Conservation (phyloP, 106 monocot genomes). For the Ottelia alismoides region DNA sequence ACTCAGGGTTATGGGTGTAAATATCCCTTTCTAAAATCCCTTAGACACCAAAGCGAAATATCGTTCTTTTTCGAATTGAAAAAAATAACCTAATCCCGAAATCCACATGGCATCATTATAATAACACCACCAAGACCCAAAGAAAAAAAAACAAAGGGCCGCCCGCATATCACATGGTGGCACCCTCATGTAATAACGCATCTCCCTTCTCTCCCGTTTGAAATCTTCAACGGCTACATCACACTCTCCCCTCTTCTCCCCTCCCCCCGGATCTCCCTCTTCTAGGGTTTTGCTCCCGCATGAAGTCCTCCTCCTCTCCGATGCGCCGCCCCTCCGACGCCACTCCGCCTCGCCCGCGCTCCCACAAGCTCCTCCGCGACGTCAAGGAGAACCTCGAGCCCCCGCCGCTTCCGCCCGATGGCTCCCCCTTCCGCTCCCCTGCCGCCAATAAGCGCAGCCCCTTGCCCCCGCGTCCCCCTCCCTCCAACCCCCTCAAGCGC, state of each 20-base stretch:
- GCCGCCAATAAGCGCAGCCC: conserved; percentile 45
- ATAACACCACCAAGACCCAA: too few species aligned
- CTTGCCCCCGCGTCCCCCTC: conserved; percentile 55
- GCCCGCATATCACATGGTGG: too few species aligned
- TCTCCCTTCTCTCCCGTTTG: too few species aligned
- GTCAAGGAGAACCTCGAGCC: conserved; percentile 95
- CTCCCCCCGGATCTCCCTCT: neutral
- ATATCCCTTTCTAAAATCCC: too few species aligned
- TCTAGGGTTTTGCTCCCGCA: conserved; percentile 29
- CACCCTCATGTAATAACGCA: too few species aligned
- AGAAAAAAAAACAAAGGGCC: too few species aligned
- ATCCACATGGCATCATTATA: too few species aligned
- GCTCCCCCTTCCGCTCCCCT: conserved; percentile 35
- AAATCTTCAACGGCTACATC: too few species aligned
- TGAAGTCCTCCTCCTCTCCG: neutral
- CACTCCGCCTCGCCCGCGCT: conserved; percentile 31
- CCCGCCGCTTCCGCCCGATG: conserved; percentile 3
- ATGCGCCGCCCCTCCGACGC: neutral
- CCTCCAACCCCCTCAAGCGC: conserved; percentile 38
- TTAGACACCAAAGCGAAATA: too few species aligned
- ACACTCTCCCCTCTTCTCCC: neutral
- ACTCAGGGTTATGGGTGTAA: too few species aligned
- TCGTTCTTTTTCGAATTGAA: too few species aligned
- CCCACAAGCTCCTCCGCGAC: conserved; percentile 20
- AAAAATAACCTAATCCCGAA: too few species aligned